These are phyloP conservation scores for Scutellaria barbata DNA, from an alignment of 257 asterid genomes.

Conservation along the genomic window DNA sequence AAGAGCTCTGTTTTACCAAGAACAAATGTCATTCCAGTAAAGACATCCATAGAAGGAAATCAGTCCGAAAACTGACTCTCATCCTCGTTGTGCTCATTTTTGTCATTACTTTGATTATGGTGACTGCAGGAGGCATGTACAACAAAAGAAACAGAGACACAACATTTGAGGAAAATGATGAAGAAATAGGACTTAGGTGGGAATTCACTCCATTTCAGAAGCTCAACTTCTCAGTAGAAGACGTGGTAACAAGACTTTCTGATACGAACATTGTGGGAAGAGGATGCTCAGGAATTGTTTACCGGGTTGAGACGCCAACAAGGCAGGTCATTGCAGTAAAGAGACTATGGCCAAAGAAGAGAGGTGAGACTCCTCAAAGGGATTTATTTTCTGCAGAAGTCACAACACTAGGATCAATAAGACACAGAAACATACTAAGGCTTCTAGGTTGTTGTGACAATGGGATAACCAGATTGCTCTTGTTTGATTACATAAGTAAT, in stretches of 20 bases:
- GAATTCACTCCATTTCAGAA: slow-evolving; percentile 69
- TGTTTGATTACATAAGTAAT: slow-evolving; percentile 72
- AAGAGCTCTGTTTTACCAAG: slow-evolving; percentile 52
- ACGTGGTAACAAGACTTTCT: slow-evolving; percentile 57
- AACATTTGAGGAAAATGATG: slow-evolving; percentile 42
- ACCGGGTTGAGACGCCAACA: slow-evolving; percentile 62
- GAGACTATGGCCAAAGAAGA: slow-evolving; percentile 63
- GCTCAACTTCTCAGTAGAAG: slow-evolving; percentile 64
- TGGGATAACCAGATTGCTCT: slow-evolving; percentile 67
- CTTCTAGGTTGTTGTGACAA: slow-evolving; percentile 78
- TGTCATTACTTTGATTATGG: slow-evolving; percentile 38
- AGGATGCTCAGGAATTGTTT: slow-evolving; percentile 72
- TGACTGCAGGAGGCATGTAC: slow-evolving; percentile 45
- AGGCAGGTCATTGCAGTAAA: slow-evolving; percentile 67
- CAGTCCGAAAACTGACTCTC: slow-evolving; percentile 45
- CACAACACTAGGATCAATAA: slow-evolving; percentile 60
- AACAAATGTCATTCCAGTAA: slow-evolving; percentile 41
- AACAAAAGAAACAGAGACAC: slow-evolving; percentile 40
- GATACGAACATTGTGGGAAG: slow-evolving; percentile 71
- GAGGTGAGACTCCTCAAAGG: slow-evolving; percentile 55
- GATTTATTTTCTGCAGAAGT: slow-evolving; percentile 79
- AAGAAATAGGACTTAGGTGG: slow-evolving; percentile 60
- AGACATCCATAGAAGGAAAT: slow-evolving; percentile 43
- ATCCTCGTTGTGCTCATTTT: slow-evolving; percentile 45
- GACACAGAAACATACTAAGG: slow-evolving; percentile 74